Evolutionary conservation across 148 eudicot species (phyloP).

Genomic region (Linanthus parryae): DNA sequence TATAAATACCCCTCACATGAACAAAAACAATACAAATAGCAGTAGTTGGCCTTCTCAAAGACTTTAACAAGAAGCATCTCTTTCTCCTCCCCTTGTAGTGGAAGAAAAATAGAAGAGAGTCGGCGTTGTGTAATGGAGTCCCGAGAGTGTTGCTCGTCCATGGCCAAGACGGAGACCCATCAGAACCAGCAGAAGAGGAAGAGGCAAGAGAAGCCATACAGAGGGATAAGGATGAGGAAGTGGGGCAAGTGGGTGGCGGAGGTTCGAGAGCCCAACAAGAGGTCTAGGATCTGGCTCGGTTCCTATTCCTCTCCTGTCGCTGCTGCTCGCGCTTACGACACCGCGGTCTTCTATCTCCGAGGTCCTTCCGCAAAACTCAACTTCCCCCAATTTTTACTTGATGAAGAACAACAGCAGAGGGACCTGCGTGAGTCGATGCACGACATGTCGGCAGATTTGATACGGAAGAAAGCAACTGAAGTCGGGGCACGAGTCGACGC

Average conservation of each 20-base stretch:
- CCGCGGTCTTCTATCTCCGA: conserved; percentile 38
- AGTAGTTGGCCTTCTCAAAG: not conserved
- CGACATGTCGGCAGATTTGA: conserved; percentile 24
- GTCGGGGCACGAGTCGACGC: conserved; percentile 52
- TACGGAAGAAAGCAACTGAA: conserved; percentile 40
- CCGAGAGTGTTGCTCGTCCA: conserved; percentile 8
- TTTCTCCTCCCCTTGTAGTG: not conserved
- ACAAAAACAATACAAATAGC: not conserved
- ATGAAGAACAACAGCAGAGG: conserved; percentile 14
- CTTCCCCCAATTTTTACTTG: conserved; percentile 30
- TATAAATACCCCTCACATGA: not conserved
- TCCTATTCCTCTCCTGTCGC: conserved; percentile 49
- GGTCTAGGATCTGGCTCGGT: conserved; percentile 45
- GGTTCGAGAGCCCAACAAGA: conserved; percentile 42
- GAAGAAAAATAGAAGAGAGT: no score
- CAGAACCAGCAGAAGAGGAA: no score
- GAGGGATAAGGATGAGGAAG: conserved; percentile 52
- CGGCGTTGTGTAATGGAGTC: no score
- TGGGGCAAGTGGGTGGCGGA: conserved; percentile 64
- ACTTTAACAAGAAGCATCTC: not conserved
- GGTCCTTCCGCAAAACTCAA: conserved; percentile 41
- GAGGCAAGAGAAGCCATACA: conserved; percentile 29
- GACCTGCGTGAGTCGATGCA: no score
- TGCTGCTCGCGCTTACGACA: conserved; percentile 50
- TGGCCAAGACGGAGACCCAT: conserved; percentile 18